Evolutionary conservation across 78 protist genomes (phyloP).

Genomic region (Dictyostelium brefeldianum): DNA sequence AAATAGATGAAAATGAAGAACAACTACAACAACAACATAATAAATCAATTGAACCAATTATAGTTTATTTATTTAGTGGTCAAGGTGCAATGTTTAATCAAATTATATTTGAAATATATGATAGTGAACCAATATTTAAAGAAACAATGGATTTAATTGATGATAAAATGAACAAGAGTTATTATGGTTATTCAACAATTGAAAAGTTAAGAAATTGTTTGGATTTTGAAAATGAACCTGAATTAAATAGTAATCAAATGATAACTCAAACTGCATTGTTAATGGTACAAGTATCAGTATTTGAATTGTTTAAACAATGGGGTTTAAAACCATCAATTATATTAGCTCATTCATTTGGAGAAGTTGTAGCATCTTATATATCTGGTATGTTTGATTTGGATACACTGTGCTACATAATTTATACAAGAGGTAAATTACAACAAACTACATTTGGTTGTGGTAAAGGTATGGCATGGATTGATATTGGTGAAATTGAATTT

Average conservation of each 20-base stretch:
- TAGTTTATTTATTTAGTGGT: slow-evolving; percentile 36
- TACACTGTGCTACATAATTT: not conserved
- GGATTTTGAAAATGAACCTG: slow-evolving; percentile 13
- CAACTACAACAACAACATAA: not conserved
- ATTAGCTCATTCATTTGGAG: slow-evolving; percentile 25
- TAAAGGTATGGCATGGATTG: slow-evolving; percentile 10
- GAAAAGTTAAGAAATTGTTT: not conserved
- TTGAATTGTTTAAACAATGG: not conserved
- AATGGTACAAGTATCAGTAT: slow-evolving; percentile 10
- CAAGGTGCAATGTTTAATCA: slow-evolving; percentile 71
- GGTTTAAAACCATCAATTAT: slow-evolving; percentile 37
- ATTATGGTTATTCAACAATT: not conserved
- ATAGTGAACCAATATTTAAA: slow-evolving; percentile 7
- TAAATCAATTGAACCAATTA: not conserved
- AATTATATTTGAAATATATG: slow-evolving; percentile 12
- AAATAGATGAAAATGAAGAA: not conserved
- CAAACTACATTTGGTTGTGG: slow-evolving; percentile 23
- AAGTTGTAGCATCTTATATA: not conserved
- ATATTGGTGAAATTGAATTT: slow-evolving; percentile 4
- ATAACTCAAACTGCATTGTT: slow-evolving; percentile 27
- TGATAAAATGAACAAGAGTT: slow-evolving; percentile 5
- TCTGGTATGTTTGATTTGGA: slow-evolving; percentile 23
- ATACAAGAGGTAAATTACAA: slow-evolving; percentile 21
- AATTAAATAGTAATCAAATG: slow-evolving; percentile 6
- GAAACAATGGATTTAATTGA: slow-evolving; percentile 14